Base-by-base conservation (phyloP, 2,329 filamentous ascomycete species). In the Penicillium sp. region DNA sequence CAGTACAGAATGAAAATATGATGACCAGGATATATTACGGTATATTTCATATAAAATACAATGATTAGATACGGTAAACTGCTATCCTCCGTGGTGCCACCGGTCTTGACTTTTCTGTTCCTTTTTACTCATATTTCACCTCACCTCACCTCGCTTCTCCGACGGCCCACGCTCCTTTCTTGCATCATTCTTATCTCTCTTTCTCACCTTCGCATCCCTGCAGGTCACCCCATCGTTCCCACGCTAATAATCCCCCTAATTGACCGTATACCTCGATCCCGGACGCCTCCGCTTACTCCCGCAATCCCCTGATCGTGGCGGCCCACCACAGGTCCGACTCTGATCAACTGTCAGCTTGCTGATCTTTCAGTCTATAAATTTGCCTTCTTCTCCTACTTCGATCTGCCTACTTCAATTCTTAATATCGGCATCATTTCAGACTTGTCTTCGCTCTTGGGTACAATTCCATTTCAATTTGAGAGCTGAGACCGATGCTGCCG, bases 261-360 rank as follows among this genome's bases (percentile, higher is more conserved):
- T 53, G 53, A 29, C 19, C 15, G 41, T 26, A 15, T 41, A 31
- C 41, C 53, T 31, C 31, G 21, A n/a, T 52, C 29, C 11, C 35
- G 31, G 46, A 50, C 44, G n/a, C 9, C 31, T 50, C 55, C 44
- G 50, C 60, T 53, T 54, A 44, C 54, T 54, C 45, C 63, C 55
- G 60, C 52, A 55, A 58, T 60, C 65, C 58, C 65, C 63, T 65
- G 61, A 58, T 59, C 63, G 55, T 61, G 60, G 64, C 62, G 62
- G 64, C 52, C 60, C 64, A 47, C 51, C 56, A 54, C 26, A 31
- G 59, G 53, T 49, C 29, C 59, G 47, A 50, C 57, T 59, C 51
- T 55, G 57, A 47, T 58, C 57, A 44, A 44, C 50, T 29, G 41
- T 49, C 50, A 48, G 19, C 48, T 60, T 41, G 51, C 31, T 48